phyloP scores from a whole-genome alignment of 116 monocot species.

The Cymodocea nodosa region DNA sequence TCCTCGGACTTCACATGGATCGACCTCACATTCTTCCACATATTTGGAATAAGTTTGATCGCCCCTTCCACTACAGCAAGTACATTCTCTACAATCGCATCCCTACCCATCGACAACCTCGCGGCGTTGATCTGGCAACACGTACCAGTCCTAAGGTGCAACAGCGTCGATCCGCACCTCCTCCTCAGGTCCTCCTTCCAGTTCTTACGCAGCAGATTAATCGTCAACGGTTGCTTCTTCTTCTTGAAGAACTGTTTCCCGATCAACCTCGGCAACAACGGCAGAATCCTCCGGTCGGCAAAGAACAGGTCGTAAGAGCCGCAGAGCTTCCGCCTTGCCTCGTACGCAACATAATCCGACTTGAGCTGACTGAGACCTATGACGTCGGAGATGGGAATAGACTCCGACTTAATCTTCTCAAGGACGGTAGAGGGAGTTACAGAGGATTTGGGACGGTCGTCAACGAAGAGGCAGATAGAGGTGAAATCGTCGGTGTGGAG shows the following conservation, averaged over 20 bases:
- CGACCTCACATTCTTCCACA: conserved; percentile 65
- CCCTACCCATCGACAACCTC: conserved; percentile 35
- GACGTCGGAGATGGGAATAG: conserved; percentile 40
- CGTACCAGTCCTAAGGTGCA: conserved; percentile 58
- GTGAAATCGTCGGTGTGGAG: conserved; percentile 23
- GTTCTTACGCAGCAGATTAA: conserved; percentile 31
- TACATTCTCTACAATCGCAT: conserved; percentile 56
- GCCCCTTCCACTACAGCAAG: conserved; percentile 42
- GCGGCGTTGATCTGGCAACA: conserved; percentile 56
- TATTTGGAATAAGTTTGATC: conserved; percentile 35
- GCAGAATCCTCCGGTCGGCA: conserved; percentile 62
- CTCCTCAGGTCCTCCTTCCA: conserved; percentile 55
- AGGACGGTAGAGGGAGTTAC: conserved; percentile 15
- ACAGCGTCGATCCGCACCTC: conserved; percentile 23
- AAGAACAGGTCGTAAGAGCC: conserved; percentile 76
- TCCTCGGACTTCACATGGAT: conserved; percentile 54
- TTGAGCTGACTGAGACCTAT: conserved; percentile 38
- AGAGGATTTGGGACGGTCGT: conserved; percentile 34
- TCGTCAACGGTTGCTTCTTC: conserved; percentile 71
- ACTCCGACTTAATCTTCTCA: conserved; percentile 6
- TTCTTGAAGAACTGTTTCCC: conserved; percentile 69
- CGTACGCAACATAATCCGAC: conserved; percentile 55
- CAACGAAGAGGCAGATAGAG: conserved; percentile 54
- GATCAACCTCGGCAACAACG: conserved; percentile 55
- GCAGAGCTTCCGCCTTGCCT: conserved; percentile 61